phyloP scores from a whole-genome alignment of 495 filamentous ascomycete species.

The Penicillium robsamsonii region DNA sequence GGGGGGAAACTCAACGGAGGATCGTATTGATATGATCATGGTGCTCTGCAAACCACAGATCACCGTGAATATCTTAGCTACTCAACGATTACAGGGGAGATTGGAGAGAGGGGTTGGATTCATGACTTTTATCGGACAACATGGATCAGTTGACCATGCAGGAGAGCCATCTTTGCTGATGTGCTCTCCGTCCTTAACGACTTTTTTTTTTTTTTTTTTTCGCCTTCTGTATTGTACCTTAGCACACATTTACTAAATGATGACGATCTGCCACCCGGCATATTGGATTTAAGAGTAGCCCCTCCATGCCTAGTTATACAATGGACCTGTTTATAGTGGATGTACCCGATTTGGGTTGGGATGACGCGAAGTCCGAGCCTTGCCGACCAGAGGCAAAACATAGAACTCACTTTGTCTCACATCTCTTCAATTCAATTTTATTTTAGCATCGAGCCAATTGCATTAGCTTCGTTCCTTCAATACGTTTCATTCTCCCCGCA shows the following conservation, averaged over 20 bases:
- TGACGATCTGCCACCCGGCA: conserved; percentile 24
- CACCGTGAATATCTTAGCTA: conserved; percentile 22
- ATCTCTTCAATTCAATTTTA: conserved; percentile 14
- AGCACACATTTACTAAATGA: conserved; percentile 47
- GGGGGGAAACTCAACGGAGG: conserved; percentile 2
- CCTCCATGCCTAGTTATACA: not conserved
- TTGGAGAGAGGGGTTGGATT: conserved; percentile 23
- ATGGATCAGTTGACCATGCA: conserved; percentile 25
- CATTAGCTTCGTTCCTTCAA: not conserved
- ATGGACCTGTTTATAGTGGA: not conserved
- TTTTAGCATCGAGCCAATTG: not conserved
- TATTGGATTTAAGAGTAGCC: not conserved
- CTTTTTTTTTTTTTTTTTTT: conserved; percentile 29
- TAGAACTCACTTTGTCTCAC: conserved; percentile 2
- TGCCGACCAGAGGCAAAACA: conserved; percentile 30
- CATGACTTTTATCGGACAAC: conserved; percentile 26
- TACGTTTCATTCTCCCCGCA: not conserved
- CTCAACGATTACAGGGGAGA: conserved; percentile 10
- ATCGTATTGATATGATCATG: conserved; percentile 20
- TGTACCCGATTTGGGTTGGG: conserved; percentile 5
- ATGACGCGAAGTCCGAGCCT: conserved; percentile 27
- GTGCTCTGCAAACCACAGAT: conserved; percentile 4
- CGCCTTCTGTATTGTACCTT: conserved; percentile 49
- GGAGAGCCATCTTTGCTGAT: conserved; percentile 25
- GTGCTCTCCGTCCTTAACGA: conserved; percentile 36